A percentile compares a stretch with the other conserved stretches of the same genome.
Evolutionary conservation across 352 stramenopile genomes (phyloP).

Genomic region (Phytopythium mirpurense): DNA sequence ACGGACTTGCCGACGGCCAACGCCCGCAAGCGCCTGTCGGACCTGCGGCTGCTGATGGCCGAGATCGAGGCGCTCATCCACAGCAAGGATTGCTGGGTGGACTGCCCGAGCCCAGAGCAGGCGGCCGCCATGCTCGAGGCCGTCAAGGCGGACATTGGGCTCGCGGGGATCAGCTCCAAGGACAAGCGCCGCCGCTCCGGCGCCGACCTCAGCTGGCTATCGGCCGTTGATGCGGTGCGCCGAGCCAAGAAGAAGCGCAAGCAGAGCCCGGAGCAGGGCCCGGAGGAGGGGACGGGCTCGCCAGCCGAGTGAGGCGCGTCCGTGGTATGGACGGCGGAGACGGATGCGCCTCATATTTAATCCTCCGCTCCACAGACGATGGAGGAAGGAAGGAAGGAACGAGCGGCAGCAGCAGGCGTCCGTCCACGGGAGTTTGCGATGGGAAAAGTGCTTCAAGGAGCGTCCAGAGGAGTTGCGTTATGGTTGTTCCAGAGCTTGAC

Average conservation of each 20-base stretch:
- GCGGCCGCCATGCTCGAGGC: constrained; percentile 15
- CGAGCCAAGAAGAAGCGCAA: constrained; percentile 8
- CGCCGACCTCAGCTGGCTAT: constrained; percentile 5
- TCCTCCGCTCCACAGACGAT: too few species aligned
- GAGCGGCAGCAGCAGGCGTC: background rate
- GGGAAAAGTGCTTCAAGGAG: too few species aligned
- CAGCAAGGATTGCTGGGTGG: constrained; percentile 14
- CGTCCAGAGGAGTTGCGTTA: background rate
- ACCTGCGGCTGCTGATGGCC: constrained; percentile 7
- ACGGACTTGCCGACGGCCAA: constrained; percentile 5
- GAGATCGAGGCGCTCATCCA: constrained; percentile 3
- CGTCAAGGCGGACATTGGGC: constrained; percentile 13
- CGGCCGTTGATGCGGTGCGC: constrained; percentile 5
- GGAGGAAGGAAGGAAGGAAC: background rate
- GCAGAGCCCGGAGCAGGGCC: background rate
- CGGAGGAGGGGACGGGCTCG: background rate
- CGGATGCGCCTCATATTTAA: background rate
- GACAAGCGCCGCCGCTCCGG: constrained; percentile 6
- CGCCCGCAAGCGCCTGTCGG: constrained; percentile 5
- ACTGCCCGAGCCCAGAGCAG: constrained; percentile 11
- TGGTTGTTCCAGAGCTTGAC: background rate
- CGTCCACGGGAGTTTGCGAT: background rate
- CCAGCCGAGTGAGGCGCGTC: background rate
- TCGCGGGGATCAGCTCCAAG: constrained; percentile 3
- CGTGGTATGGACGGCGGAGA: background rate